Conservation (phyloP, 1,284 basidiomycete genomes). For the Lentinula novae-zelandiae region DNA sequence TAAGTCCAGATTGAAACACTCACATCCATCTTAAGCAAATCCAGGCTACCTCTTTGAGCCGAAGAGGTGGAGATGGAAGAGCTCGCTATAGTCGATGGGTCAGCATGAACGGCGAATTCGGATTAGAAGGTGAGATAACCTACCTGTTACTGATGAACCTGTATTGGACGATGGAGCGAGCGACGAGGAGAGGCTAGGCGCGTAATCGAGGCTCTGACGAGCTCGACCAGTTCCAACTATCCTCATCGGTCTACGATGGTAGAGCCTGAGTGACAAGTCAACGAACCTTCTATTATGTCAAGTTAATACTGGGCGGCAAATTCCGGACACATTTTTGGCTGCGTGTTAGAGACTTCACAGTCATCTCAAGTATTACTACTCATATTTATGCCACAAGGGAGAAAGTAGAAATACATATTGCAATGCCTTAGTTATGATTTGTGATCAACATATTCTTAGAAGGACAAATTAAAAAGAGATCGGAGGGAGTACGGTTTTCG, state of each 20-base stretch:
- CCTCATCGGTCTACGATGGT: neutral
- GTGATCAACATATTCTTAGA: too few relatives aligned
- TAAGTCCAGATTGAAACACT: slow-evolving; percentile 14
- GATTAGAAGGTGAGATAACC: neutral
- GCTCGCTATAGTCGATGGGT: neutral
- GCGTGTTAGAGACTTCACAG: too few relatives aligned
- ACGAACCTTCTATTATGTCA: neutral
- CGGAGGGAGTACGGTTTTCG: neutral
- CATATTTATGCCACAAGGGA: too few relatives aligned
- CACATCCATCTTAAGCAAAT: slow-evolving; percentile 30
- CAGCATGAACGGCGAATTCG: neutral
- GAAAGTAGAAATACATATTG: too few relatives aligned
- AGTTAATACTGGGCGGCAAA: neutral
- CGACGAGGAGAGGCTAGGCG: slow-evolving; percentile 14
- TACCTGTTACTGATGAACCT: neutral
- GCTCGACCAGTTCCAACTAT: neutral
- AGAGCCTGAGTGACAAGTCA: neutral
- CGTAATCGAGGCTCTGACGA: slow-evolving; percentile 13
- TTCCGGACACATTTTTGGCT: neutral
- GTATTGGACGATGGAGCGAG: slow-evolving; percentile 12
- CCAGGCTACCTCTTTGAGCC: slow-evolving; percentile 20
- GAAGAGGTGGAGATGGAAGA: neutral
- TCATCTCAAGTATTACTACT: too few relatives aligned
- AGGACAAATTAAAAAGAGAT: too few relatives aligned
- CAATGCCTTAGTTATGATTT: too few relatives aligned